Conservation (phyloP, 2,329 filamentous ascomycete genomes). For the Leptographium radiaticola region DNA sequence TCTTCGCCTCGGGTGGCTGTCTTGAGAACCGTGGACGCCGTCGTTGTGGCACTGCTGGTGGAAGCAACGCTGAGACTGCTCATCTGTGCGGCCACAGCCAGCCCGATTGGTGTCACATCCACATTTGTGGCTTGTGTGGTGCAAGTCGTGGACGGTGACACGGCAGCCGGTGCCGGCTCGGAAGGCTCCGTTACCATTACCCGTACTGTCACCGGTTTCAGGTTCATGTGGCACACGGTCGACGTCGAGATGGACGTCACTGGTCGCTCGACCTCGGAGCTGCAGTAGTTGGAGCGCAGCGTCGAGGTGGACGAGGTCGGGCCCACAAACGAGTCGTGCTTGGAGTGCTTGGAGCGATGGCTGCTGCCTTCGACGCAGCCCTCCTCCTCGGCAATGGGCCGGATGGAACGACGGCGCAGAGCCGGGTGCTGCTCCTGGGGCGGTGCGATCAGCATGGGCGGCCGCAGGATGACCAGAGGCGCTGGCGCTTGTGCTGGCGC, state of each 20-base stretch:
- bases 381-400: constrained; percentile 19
- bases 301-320: constrained; percentile 16
- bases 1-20: too few relatives aligned
- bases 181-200: too few relatives aligned
- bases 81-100: background rate
- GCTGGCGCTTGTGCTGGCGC: background rate
- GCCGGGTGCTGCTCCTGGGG: constrained; percentile 41
- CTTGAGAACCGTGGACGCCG: background rate
- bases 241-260: background rate
- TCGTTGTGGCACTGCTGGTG: background rate
- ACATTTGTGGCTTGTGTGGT: background rate
- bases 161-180: too few relatives aligned
- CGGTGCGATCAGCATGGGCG: constrained; percentile 21
- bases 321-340: constrained; percentile 42
- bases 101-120: background rate
- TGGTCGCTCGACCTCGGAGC: background rate
- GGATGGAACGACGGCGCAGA: constrained; percentile 25
- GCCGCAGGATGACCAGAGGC: constrained; percentile 21
- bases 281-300: background rate
- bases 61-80: background rate
- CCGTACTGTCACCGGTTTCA: too few relatives aligned
- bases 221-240: background rate
- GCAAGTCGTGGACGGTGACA: background rate
- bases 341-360: constrained; percentile 19
- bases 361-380: background rate